Evolutionary conservation across 345 rosid species (phyloP).

Genomic region (Salix viminalis): DNA sequence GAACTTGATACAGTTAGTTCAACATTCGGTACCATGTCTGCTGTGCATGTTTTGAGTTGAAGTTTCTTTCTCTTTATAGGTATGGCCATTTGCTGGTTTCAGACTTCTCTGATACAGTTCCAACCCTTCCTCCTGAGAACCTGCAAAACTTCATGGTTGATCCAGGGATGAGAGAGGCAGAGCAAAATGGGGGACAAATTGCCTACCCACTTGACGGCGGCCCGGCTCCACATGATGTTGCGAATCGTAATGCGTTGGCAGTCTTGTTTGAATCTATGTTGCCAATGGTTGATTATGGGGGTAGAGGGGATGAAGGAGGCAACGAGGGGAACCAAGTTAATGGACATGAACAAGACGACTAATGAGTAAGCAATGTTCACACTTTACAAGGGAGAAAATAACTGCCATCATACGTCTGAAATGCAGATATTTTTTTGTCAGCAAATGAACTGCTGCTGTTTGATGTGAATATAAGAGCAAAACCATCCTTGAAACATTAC

Average conservation of each 20-base stretch:
- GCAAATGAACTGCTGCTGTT: not conserved
- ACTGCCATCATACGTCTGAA: not conserved
- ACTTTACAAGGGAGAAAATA: not conserved
- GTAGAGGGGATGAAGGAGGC: constrained; percentile 32
- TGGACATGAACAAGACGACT: constrained; percentile 33
- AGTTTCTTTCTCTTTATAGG: constrained; percentile 5
- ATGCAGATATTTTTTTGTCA: not conserved
- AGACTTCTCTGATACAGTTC: constrained; percentile 68
- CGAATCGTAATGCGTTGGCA: constrained; percentile 52
- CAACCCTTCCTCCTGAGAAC: constrained; percentile 78
- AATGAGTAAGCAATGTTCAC: not conserved
- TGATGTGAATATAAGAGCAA: not conserved
- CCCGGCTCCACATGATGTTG: constrained; percentile 43
- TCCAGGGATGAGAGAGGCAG: constrained; percentile 43
- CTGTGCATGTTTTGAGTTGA: not conserved
- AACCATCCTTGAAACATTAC: not conserved
- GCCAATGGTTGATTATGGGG: constrained; percentile 66
- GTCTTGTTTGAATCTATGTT: constrained; percentile 71
- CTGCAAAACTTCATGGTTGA: constrained; percentile 72
- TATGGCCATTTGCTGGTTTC: constrained; percentile 56
- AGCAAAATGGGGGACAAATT: constrained; percentile 31
- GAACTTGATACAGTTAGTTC: not conserved
- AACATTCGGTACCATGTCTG: not conserved
- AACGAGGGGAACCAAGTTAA: constrained; percentile 38
- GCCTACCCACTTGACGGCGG: constrained; percentile 35